Evolutionary conservation across 2,329 filamentous ascomycete genomes (phyloP), one percentile per base, ranked within the genome.

Genomic region (Hirsutella minnesotensis): DNA sequence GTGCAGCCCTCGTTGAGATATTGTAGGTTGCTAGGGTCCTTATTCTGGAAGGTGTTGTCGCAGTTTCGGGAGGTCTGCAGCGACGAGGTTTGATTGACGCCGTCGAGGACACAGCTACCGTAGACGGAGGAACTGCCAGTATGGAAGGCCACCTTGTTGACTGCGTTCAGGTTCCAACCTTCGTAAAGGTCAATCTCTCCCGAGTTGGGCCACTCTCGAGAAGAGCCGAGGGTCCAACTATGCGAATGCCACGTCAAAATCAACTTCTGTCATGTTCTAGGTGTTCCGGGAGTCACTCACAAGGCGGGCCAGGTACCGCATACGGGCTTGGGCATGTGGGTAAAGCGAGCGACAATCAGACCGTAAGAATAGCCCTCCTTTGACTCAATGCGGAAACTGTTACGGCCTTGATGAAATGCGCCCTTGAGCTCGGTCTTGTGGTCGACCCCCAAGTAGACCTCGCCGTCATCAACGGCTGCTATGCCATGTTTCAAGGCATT

Each of bases 271-370:
- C 29, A 31, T 12, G 30, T 1, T 3, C 16, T 16, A 12, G 5
- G 3, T 13, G 15, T 12, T 13, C 9, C 5, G 10, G 33, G 8
- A 15, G 16, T 7, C 15, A 52, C 61, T 57, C 62, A 75, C 68
- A 79, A 68, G 63, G 81, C 79, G 5, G 82, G 82, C 82, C 82
- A 86, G 7, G 72, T 69, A 34, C 83, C 82, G 50, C 82, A 86
- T 37, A 68, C 64, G 4, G 71, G 67, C 39, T 64, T 68, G n/a
- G 83, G 81, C 63, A 86, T 77, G 51, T 45, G 44, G n/a, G 12
- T 42, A 27, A 43, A 45, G 13, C 37, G 36, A 20, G 81, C 66
- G 33, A 87, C 74, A 50, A 87, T 70, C 22, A 87, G 71, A 5
- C 79, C 83, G 39, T 76, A 67, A 42, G 67, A 73, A 59, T 81